phyloP scores from a whole-genome alignment of 768 basidiomycete genomes.

The Hirschioporus abietinus region DNA sequence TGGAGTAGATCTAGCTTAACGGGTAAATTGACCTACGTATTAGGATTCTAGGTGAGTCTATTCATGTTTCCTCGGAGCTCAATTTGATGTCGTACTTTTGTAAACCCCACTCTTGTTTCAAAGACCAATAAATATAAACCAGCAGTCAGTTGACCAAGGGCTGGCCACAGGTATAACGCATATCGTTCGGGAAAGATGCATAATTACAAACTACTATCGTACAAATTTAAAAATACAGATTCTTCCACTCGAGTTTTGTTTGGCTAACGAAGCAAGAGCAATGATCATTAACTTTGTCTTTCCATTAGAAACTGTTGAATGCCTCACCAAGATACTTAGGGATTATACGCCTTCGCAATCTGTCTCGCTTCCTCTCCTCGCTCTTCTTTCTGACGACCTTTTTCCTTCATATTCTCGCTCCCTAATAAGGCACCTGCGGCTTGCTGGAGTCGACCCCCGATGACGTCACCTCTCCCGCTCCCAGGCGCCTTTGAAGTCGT shows the following conservation, averaged over 20 bases:
- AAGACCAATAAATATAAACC: no score
- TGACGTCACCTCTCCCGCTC: slow-evolving; percentile 3
- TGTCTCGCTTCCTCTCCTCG: slow-evolving; percentile 15
- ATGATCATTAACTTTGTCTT: no score
- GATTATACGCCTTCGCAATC: not conserved
- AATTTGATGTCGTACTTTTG: not conserved
- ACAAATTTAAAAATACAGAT: no score
- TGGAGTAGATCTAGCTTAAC: not conserved
- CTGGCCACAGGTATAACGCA: no score
- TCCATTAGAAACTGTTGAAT: no score
- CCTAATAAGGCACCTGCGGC: slow-evolving; percentile 40
- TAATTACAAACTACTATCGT: no score
- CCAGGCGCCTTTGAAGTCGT: not conserved
- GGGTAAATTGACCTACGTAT: not conserved
- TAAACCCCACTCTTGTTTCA: no score
- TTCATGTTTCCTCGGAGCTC: not conserved
- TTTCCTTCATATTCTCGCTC: slow-evolving; percentile 40
- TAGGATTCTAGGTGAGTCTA: not conserved
- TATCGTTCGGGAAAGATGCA: no score
- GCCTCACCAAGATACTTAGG: no score
- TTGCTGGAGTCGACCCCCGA: slow-evolving; percentile 44
- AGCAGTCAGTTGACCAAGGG: no score
- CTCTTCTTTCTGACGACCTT: slow-evolving; percentile 47
- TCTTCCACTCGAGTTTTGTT: no score
- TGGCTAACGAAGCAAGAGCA: no score